These are phyloP conservation scores for Cinnamomum chago DNA, from an alignment of 164 flowering plant genomes.

Conservation along the genomic window DNA sequence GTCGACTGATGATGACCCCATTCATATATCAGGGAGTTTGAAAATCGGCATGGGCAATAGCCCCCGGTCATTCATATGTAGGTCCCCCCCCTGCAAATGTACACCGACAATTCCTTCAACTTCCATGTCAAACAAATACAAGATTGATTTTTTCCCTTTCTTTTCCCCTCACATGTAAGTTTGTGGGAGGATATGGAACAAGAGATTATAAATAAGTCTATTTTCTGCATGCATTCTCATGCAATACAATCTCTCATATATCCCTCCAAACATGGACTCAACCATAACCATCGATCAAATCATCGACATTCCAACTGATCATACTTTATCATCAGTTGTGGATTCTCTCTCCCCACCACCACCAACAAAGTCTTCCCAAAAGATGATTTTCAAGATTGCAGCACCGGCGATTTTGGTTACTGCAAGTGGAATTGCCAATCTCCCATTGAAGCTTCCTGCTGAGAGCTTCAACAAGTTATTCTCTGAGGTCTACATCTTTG, in stretches of 20 bases:
- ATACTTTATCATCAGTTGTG: too few relatives aligned
- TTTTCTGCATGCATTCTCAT: neutral
- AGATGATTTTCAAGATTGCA: neutral
- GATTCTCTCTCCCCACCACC: neutral
- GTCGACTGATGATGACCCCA: too few relatives aligned
- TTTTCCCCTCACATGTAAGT: too few relatives aligned
- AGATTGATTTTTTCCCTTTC: too few relatives aligned
- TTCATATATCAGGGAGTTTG: too few relatives aligned
- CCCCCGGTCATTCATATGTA: too few relatives aligned
- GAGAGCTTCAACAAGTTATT: neutral
- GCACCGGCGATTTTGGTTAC: neutral
- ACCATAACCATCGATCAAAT: neutral
- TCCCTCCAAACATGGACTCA: neutral
- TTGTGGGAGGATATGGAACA: neutral
- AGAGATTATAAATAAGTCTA: too few relatives aligned
- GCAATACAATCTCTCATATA: neutral
- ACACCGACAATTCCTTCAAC: neutral
- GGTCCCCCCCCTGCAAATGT: too few relatives aligned
- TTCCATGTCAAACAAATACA: neutral
- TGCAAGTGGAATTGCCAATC: neutral
- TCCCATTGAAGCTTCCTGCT: neutral
- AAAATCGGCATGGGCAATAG: too few relatives aligned
- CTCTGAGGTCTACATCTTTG: neutral
- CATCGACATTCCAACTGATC: too few relatives aligned
- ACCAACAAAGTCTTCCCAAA: neutral